Percentiles rank a stretch among this genome's conserved stretches.
Conservation (phyloP, 192 early-diverging fungal species). For the Backusella mclennaniae region DNA sequence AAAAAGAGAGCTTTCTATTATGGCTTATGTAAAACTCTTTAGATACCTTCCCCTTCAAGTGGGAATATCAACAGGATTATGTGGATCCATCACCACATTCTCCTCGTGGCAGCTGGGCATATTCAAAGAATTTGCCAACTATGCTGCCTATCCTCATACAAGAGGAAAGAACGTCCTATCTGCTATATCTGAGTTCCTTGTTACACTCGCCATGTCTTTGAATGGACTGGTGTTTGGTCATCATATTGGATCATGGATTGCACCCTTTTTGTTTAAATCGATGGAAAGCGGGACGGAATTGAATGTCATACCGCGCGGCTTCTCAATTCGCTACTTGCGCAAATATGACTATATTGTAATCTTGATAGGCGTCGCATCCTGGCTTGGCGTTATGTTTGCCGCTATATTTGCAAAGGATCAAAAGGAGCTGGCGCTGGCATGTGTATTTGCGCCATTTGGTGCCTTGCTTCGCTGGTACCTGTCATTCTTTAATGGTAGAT, state of each 20-base stretch:
- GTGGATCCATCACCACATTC: constrained; percentile 82
- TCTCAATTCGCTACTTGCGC: neutral
- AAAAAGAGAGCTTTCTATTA: neutral
- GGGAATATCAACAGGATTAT: constrained; percentile 67
- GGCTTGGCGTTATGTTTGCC: constrained; percentile 39
- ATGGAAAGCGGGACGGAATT: neutral
- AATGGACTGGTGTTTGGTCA: constrained; percentile 44
- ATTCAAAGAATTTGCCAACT: constrained; percentile 47
- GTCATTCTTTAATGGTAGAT: constrained; percentile 39
- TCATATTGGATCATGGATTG: constrained; percentile 39
- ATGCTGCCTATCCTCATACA: constrained; percentile 13
- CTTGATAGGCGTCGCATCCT: constrained; percentile 14
- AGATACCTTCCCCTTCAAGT: constrained; percentile 48
- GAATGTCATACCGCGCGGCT: constrained; percentile 10
- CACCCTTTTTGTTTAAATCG: neutral
- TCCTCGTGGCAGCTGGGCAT: constrained; percentile 72
- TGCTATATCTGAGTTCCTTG: constrained; percentile 40
- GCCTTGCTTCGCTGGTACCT: constrained; percentile 52
- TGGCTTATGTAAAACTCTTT: neutral
- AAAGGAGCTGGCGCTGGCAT: constrained; percentile 37
- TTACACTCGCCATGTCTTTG: constrained; percentile 50
- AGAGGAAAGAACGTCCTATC: constrained; percentile 46
- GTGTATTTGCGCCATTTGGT: constrained; percentile 51
- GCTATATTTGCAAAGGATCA: constrained; percentile 27
- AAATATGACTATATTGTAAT: neutral